Base-by-base conservation (phyloP, 2,329 filamentous ascomycete genomes). In the Exophiala lecanii-corni region DNA sequence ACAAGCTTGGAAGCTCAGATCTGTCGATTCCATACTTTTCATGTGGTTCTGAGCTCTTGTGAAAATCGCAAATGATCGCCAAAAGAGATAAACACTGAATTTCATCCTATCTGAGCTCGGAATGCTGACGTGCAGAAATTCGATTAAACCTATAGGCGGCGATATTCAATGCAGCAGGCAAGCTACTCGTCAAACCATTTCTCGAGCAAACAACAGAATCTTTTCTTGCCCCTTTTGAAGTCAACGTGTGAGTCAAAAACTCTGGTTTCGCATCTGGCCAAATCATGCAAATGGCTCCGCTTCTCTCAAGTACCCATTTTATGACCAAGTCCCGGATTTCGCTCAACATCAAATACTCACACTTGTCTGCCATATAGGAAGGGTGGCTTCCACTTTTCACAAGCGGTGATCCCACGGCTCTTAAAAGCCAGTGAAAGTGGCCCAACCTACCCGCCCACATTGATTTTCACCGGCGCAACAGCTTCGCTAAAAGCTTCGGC, bases 391-490 rank as follows among this genome's bases (percentile, higher is more conserved):
- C 56, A 71, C 16, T 78, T 77, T 58, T 64, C 70, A 0, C 70
- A 76, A 51, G 60, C 65, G 3, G 61, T 67, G 3, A 55, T 77
- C 1, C 74, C 74, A 1, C 57, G 71, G 9, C 57, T 77, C 5
- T 59, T 74, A 3, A 66, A 67, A 35, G 62, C 64, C 10, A 61
- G 63, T 3, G 57, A 58, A 7, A 39, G 25, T 13, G 32, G 41
- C 42, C 49, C 62, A 1, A 53, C 64, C 37, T 59, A 75, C 52
- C 71, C 74, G 7, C 72, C 73, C 0, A 71, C 72, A 2, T 57
- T 78, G 3, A 74, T 77, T 49, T 76, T 76, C 58, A 77, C 74
- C 0, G 74, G 57, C 17, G 74, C 74, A 1, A 78, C 74, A 1
- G 74, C 74, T 0, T 69, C 68, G 1, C 61, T 76, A 10, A 76